Base-by-base conservation (phyloP, 768 basidiomycete species). In the Xanthoconium purpureum region DNA sequence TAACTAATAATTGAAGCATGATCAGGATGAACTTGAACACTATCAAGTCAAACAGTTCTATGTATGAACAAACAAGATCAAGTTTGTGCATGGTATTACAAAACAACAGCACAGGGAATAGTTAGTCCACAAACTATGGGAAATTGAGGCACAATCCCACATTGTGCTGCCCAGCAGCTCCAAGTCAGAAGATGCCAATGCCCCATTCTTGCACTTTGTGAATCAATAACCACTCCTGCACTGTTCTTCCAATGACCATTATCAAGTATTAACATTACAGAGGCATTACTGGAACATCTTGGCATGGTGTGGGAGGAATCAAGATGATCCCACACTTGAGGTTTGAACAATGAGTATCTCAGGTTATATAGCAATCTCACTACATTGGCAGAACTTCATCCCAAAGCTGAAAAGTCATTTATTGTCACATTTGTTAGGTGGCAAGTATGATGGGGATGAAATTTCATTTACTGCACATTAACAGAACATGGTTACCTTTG, bases 1-100 rank as follows among this genome's bases (percentile, higher is more conserved):
- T n/a, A n/a, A n/a, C n/a, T n/a, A n/a, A n/a, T n/a, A n/a, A n/a
- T n/a, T n/a, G n/a, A n/a, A n/a, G n/a, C n/a, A n/a, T n/a, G n/a
- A n/a, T n/a, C n/a, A n/a, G n/a, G n/a, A n/a, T n/a, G n/a, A n/a
- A n/a, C n/a, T n/a, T n/a, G n/a, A 77, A 55, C 78, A 81, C 48
- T 55, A 64, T 0, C 57, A 47, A 0, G 63, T 76, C 12, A 81
- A 82, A 62, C 59, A 52, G 0, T 63, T 75, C 30, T 81, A 78
- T 43, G 52, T 52, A 0, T 36, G 61, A 0, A 76, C 73, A 77
- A 78, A 78, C 43, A 44, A 44, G 56, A 68, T 61, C 6, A 44
- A 70, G 13, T 61, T 63, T 14, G 50, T 47, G 0, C 17, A 42
- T 0, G 72, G 75, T 20, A 77, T 80, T 38, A 69, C 68, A 0